A percentile compares a stretch with the other conserved stretches of the same genome.
These are phyloP conservation scores for Cercophora sp. DNA, from an alignment of 495 filamentous ascomycete species.

Conservation along the genomic window DNA sequence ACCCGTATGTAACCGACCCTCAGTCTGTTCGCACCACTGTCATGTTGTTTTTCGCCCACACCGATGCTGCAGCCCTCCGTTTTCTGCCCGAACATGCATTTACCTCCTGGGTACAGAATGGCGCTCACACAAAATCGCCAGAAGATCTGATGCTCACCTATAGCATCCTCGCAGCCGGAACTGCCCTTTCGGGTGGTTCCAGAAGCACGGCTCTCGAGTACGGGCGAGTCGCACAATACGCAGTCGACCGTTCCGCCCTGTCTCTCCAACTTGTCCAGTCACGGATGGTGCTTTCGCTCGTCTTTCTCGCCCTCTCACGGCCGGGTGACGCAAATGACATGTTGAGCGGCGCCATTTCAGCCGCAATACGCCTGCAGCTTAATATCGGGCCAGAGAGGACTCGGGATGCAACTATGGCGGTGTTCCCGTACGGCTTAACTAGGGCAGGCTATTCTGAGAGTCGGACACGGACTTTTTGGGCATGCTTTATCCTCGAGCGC, in stretches of 20 bases:
- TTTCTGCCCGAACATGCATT: constrained; percentile 49
- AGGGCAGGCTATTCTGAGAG: constrained; percentile 59
- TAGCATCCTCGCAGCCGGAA: constrained; percentile 56
- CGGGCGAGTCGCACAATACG: constrained; percentile 56
- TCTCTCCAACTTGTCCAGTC: constrained; percentile 60
- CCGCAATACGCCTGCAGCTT: constrained; percentile 53
- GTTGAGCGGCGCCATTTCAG: constrained; percentile 54
- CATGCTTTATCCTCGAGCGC: constrained; percentile 59
- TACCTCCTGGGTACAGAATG: constrained; percentile 33
- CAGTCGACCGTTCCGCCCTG: constrained; percentile 47
- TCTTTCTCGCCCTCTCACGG: constrained; percentile 57
- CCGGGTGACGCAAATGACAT: constrained; percentile 56
- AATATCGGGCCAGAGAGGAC: constrained; percentile 57
- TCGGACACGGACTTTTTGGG: constrained; percentile 65
- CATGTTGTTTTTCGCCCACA: constrained; percentile 23
- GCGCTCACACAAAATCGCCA: constrained; percentile 50
- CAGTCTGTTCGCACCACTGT: constrained; percentile 26
- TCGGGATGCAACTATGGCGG: constrained; percentile 39
- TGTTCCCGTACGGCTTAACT: constrained; percentile 54
- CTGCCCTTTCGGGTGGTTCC: constrained; percentile 54
- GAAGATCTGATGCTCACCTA: constrained; percentile 71
- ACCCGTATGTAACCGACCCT: constrained; percentile 57
- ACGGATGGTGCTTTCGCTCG: constrained; percentile 58
- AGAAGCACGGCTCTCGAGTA: constrained; percentile 46
- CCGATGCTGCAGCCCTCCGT: constrained; percentile 23